phyloP scores from a whole-genome alignment of 1,139 yeast genomes.

The Kodamaea fungicola region DNA sequence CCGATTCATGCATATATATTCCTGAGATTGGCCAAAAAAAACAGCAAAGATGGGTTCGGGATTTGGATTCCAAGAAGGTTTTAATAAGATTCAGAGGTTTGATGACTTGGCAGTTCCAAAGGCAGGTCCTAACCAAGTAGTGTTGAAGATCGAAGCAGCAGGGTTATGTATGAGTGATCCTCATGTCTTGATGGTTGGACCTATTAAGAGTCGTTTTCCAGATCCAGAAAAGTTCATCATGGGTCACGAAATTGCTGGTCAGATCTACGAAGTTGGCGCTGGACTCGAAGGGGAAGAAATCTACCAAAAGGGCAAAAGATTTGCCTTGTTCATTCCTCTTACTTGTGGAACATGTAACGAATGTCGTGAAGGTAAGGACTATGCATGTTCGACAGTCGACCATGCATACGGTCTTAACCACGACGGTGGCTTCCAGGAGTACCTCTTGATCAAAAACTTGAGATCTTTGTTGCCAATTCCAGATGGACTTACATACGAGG shows the following conservation, averaged over 20 bases:
- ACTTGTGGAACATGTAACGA: conserved; percentile 43
- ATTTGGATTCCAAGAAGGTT: conserved; percentile 18
- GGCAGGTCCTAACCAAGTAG: conserved; percentile 35
- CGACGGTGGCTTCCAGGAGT: conserved; percentile 53
- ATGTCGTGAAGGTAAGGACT: conserved; percentile 45
- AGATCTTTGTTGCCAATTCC: conserved; percentile 43
- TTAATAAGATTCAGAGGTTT: conserved; percentile 13
- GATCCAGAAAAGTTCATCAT: conserved; percentile 37
- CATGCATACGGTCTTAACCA: conserved; percentile 40
- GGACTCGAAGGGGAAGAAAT: conserved; percentile 21
- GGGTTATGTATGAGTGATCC: conserved; percentile 54
- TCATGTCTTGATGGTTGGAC: conserved; percentile 35
- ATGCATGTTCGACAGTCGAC: conserved; percentile 25
- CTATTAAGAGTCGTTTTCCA: conserved; percentile 9
- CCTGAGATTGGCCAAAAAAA: background rate
- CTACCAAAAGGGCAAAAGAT: conserved; percentile 35
- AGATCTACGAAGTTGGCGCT: conserved; percentile 38
- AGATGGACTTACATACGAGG: conserved; percentile 40
- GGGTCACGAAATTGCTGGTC: conserved; percentile 61
- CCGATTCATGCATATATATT: too few species aligned
- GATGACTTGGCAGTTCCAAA: conserved; percentile 32
- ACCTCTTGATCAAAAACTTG: conserved; percentile 35
- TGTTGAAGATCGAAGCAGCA: conserved; percentile 49
- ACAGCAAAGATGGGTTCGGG: conserved; percentile 9
- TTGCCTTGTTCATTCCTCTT: conserved; percentile 32